These are phyloP conservation scores for Fraxinus baroniana DNA, from an alignment of 305 asterid species.

Conservation along the genomic window DNA sequence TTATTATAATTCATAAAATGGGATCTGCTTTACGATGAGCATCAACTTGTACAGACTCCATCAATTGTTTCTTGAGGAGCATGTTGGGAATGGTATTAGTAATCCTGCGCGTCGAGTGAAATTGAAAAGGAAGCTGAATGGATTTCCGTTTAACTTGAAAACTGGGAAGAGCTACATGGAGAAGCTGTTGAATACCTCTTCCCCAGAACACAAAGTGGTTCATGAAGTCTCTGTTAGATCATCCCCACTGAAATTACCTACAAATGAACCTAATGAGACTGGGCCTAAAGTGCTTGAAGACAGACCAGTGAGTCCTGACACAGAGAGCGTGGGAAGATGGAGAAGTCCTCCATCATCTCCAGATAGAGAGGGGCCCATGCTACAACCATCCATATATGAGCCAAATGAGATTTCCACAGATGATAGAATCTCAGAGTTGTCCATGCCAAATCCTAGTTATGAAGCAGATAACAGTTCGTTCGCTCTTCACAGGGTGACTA, in stretches of 20 bases:
- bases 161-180: constrained; percentile 89
- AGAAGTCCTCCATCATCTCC: constrained; percentile 49
- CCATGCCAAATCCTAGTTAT: constrained; percentile 34
- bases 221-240: constrained; percentile 50
- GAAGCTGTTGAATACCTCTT: constrained; percentile 54
- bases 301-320: constrained; percentile 41
- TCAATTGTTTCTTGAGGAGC: constrained; percentile 87
- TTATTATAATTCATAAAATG: constrained; percentile 4
- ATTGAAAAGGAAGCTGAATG: constrained; percentile 81
- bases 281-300: constrained; percentile 43
- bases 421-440: constrained; percentile 30
- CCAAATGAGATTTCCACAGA: constrained; percentile 35
- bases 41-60: constrained; percentile 66
- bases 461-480: constrained; percentile 40
- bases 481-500: constrained; percentile 29
- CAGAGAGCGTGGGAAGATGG: constrained; percentile 39
- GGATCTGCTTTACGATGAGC: constrained; percentile 14
- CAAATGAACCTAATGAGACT: constrained; percentile 38
- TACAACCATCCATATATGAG: constrained; percentile 32
- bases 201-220: constrained; percentile 67
- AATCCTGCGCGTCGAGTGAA: constrained; percentile 55
- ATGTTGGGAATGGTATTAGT: constrained; percentile 55
- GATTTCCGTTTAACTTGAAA: constrained; percentile 75
- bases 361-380: constrained; percentile 40
- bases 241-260: constrained; percentile 38